Evolutionary conservation across 192 early-diverging fungal genomes (phyloP).

Genomic region (Jimgerdemannia flammicorona): DNA sequence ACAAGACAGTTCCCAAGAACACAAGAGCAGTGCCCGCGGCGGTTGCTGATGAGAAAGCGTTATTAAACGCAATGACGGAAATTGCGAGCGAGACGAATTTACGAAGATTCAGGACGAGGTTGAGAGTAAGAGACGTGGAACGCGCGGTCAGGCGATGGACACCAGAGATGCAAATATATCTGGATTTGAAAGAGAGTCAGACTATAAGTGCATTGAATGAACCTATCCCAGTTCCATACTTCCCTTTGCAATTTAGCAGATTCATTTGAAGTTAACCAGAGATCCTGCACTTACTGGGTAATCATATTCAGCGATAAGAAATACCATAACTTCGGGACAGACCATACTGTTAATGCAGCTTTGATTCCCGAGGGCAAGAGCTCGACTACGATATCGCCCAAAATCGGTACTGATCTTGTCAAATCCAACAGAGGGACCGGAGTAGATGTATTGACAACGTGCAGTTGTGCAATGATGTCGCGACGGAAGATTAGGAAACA

Average conservation of each 20-base stretch:
- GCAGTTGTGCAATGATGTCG: conserved; percentile 60
- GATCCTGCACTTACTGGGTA: conserved; percentile 64
- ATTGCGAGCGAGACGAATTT: conserved; percentile 82
- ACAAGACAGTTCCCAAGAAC: conserved; percentile 76
- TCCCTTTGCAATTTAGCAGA: not conserved
- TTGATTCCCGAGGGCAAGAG: conserved; percentile 10
- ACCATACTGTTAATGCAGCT: conserved; percentile 25
- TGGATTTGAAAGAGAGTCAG: conserved; percentile 8
- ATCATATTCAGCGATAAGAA: conserved; percentile 66
- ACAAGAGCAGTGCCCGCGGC: conserved; percentile 70
- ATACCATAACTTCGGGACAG: conserved; percentile 66
- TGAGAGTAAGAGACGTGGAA: conserved; percentile 77
- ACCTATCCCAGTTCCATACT: not conserved
- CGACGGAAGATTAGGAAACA: conserved; percentile 71
- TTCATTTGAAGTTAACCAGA: too few species aligned
- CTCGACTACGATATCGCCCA: conserved; percentile 19
- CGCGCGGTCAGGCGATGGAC: conserved; percentile 79
- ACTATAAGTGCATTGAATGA: not conserved
- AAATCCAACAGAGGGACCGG: conserved; percentile 24
- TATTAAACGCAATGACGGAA: conserved; percentile 77
- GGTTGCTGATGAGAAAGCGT: conserved; percentile 63
- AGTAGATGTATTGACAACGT: conserved; percentile 52
- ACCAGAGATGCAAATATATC: conserved; percentile 83
- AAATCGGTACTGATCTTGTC: conserved; percentile 17
- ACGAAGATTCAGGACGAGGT: conserved; percentile 81